Conservation (phyloP, 1,284 basidiomycete genomes). For the Fomes fomentarius region DNA sequence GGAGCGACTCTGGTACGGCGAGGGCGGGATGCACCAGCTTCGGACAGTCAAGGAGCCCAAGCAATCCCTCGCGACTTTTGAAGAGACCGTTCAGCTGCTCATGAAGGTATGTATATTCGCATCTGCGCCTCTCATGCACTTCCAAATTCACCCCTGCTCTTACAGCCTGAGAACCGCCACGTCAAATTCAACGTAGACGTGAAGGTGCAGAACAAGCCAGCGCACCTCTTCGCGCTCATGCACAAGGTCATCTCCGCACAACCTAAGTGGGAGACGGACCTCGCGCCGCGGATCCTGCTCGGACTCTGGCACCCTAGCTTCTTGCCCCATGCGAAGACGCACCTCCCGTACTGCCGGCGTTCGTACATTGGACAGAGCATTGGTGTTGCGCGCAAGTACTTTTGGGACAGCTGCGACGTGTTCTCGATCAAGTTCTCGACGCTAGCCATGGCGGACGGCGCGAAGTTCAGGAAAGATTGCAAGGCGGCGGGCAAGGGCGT, state of each 20-base stretch:
- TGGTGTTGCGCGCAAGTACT: constrained; percentile 80
- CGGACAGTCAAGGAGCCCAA: constrained; percentile 85
- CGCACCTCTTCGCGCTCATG: constrained; percentile 87
- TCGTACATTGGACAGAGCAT: constrained; percentile 86
- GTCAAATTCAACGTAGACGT: constrained; percentile 94
- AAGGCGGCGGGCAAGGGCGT: constrained; percentile 82
- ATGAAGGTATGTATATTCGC: constrained; percentile 69
- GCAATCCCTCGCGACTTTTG: constrained; percentile 88
- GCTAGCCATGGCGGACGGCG: constrained; percentile 74
- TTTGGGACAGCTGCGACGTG: constrained; percentile 88
- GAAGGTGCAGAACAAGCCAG: constrained; percentile 93
- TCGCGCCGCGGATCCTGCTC: constrained; percentile 91
- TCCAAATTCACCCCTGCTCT: constrained; percentile 3
- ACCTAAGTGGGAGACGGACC: constrained; percentile 74
- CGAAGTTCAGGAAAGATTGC: constrained; percentile 83
- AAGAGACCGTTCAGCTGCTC: constrained; percentile 79
- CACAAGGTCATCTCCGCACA: constrained; percentile 73
- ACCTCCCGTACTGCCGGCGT: constrained; percentile 83
- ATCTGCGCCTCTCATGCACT: constrained; percentile 19
- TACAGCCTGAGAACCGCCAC: constrained; percentile 81
- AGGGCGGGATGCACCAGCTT: constrained; percentile 80
- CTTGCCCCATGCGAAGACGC: constrained; percentile 73
- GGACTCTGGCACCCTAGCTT: constrained; percentile 95
- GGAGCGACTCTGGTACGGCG: constrained; percentile 71
- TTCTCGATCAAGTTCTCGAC: constrained; percentile 88